Base-by-base conservation (phyloP, 2,329 filamentous ascomycete genomes). In the Colletotrichum sp. region DNA sequence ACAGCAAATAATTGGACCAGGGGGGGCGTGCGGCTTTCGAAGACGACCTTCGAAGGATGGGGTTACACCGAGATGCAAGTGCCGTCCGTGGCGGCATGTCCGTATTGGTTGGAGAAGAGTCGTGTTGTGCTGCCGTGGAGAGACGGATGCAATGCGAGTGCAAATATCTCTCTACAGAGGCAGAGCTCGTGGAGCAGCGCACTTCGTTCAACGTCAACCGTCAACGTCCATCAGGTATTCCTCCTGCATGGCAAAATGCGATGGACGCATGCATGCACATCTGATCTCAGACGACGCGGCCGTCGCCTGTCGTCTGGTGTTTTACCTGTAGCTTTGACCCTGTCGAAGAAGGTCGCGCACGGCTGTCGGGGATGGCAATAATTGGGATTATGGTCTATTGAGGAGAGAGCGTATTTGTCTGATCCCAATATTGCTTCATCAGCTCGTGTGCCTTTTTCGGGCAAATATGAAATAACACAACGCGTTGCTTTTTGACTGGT, bases 51-150 rank as follows among this genome's bases (percentile, higher is more conserved):
- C 16, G 13, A 66, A 61, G 68, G 61, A 72, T 36, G 69, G 26
- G 73, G 39, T 72, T 68, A 64, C 73, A 75, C 69, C 73, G 34
- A 32, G 63, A 73, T 68, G 70, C 73, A 73, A 75, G 69, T 60
- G 57, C 73, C 63, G 68, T 67, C 34, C 69, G 34, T n/a, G 30
- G 61, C 59, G 60, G 68, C 26, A 39, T 64, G 30, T 21, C 36
- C 21, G 28, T 34, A 26, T 24, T 57, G 52, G 52, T 24, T 64
- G 61, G 32, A 10, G 13, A 36, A n/a, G 28, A 39, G 18, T 43
- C 39, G n/a, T 61, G 59, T 60, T 60, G 57, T 16, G 12, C 18
- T 32, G 26, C 21, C 57, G 2, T 28, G 26, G 13, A 43, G 39
- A n/a, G 18, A 43, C 39, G 39, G 39, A n/a, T 48, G 39, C 39